Base-by-base conservation (phyloP, 202 grass and related monocot species). In the Panicum hallii region DNA sequence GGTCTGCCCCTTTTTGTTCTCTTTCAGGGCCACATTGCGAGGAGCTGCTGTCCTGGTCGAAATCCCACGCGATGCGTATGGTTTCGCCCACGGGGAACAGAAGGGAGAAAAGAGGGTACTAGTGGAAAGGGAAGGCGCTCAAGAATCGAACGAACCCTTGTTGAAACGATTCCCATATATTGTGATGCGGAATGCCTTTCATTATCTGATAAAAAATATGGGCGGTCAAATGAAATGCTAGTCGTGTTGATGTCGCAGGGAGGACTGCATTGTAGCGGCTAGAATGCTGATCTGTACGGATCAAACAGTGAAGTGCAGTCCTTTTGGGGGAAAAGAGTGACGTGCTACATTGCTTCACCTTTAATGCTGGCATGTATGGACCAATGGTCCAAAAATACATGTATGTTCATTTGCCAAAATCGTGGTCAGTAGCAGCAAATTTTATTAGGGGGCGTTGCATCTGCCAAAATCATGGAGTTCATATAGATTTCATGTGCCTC, bases 351-450 rank as follows among this genome's bases (percentile, higher is more conserved):
- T 75, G 38, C 49, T 57, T 60, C 49, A 41, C 55, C 49, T 60
- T 87, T 55, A 60, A 48, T 75, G 62, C 26, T 82, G 7, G 38
- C 61, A 42, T 82, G 50, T 49, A 74, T 69, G 78, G 23, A 67
- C 26, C 69, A 70, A 20, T 82, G 26, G 43, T 58, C 52, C 66
- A 40, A 41, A 41, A 41, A 42, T 67, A 8, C 36, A 20, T 17
- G 15, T 40, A 67, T 32, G 26, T 36, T 26, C 14, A 78, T 63
- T 42, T 63, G 17, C 34, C 48, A 42, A 80, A 17, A 57, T 81
- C 63, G 11, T 64, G 60, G 58, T 38, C 14, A 10, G 10, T 50
- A 74, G 48, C 7, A 38, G 22, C 22, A 19, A 3, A 10, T 2
- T 43, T 43, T 69, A 22, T 28, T 81, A 30, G 28, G 14, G 14